Conservation (phyloP, 2,329 filamentous ascomycete genomes). For the Pestalotiopsis sp. region DNA sequence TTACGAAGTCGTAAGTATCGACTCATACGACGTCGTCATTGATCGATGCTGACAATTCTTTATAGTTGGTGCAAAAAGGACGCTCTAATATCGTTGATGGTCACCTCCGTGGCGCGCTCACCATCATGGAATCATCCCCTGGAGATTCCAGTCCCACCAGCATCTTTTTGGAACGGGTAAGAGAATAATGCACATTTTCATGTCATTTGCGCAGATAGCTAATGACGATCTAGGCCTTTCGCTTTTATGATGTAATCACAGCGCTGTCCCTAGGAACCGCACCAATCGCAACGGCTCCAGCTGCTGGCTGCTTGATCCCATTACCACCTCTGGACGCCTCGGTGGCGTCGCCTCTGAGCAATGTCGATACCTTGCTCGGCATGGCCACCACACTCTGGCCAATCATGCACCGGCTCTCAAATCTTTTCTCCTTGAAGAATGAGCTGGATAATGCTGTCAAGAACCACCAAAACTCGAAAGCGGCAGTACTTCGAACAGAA, state of each 20-base stretch:
- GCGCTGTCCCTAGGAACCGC: constrained; percentile 63
- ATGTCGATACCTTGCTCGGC: constrained; percentile 62
- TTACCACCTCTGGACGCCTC: constrained; percentile 49
- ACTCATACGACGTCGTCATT: not conserved
- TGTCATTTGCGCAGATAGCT: constrained; percentile 17
- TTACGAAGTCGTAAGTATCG: constrained; percentile 61
- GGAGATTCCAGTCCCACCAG: constrained; percentile 52
- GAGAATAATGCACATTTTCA: not conserved
- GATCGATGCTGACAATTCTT: constrained; percentile 15
- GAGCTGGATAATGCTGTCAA: constrained; percentile 50
- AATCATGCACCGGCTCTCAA: constrained; percentile 62
- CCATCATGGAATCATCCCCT: constrained; percentile 56
- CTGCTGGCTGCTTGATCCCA: constrained; percentile 47
- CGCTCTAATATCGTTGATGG: constrained; percentile 62
- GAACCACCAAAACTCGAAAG: constrained; percentile 44
- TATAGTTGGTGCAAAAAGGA: constrained; percentile 62
- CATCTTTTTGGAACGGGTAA: constrained; percentile 61
- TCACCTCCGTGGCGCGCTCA: constrained; percentile 64
- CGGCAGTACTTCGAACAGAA: constrained; percentile 50
- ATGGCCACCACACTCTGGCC: constrained; percentile 67
- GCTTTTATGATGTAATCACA: constrained; percentile 67
- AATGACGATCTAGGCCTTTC: constrained; percentile 53
- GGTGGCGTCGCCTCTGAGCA: constrained; percentile 47
- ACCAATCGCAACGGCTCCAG: constrained; percentile 54
- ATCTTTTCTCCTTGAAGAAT: constrained; percentile 53